Evolutionary conservation across 139 green algal genomes (phyloP).

Genomic region (Microglena sp.): DNA sequence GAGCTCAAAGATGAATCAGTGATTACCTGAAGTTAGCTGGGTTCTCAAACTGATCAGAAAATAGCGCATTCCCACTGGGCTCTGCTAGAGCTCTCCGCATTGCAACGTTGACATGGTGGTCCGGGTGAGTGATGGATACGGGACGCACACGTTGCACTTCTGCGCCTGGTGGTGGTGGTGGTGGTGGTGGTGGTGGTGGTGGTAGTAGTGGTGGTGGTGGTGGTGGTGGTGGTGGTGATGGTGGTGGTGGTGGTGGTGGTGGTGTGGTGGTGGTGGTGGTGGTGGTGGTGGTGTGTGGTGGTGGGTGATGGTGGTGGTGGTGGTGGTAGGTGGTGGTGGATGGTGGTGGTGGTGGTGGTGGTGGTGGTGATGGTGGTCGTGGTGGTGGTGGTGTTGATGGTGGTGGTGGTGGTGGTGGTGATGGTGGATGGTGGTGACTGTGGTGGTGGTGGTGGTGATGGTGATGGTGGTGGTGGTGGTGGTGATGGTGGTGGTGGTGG

Average conservation of each 20-base stretch:
- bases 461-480: not conserved
- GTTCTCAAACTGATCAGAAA: slow-evolving; percentile 96
- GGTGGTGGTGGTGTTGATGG: not conserved
- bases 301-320: not conserved
- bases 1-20: too few relatives aligned
- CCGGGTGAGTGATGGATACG: slow-evolving; percentile 85
- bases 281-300: not conserved
- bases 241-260: not conserved
- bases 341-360: not conserved
- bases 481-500: not conserved
- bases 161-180: slow-evolving; percentile 33
- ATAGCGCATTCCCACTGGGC: slow-evolving; percentile 46
- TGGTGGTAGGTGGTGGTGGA: not conserved
- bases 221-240: not conserved
- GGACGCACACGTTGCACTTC: slow-evolving; percentile 71
- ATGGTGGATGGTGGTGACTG: not conserved
- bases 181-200: not conserved
- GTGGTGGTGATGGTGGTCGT: not conserved
- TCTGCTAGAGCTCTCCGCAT: slow-evolving; percentile 38
- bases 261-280: not conserved
- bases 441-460: not conserved
- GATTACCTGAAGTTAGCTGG: slow-evolving; percentile 77
- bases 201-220: not conserved
- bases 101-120: slow-evolving; percentile 91
- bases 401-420: not conserved